A percentile compares a stretch with the other conserved stretches of the same genome.
phyloP scores from a whole-genome alignment of 177 flowering plant genomes.

The Telopea speciosissima region DNA sequence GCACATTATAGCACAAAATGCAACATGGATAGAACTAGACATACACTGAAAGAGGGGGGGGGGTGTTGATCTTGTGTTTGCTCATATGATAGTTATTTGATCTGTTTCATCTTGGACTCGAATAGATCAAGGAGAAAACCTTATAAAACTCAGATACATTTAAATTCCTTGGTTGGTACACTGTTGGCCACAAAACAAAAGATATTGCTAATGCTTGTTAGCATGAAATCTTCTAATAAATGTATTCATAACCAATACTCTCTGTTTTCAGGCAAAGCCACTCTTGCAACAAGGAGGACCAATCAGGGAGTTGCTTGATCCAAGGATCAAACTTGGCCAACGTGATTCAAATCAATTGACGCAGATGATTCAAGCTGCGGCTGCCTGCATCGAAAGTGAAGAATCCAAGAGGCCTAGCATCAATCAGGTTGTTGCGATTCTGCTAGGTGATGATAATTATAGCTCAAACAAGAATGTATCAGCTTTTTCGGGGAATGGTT shows the following conservation, averaged over 20 bases:
- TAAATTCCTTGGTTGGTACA: no score
- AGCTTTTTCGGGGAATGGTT: conserved; percentile 23
- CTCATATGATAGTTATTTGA: not conserved
- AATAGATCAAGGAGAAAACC: not conserved
- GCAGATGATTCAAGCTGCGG: conserved; percentile 47
- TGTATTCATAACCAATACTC: not conserved
- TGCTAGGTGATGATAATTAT: conserved; percentile 35
- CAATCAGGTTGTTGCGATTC: conserved; percentile 34
- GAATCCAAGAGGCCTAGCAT: conserved; percentile 52
- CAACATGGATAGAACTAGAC: not conserved
- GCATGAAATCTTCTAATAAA: not conserved
- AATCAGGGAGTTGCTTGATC: conserved; percentile 41
- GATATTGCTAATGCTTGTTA: not conserved
- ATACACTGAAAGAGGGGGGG: not conserved
- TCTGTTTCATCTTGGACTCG: no score
- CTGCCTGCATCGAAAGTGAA: conserved; percentile 47
- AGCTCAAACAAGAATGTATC: conserved; percentile 24
- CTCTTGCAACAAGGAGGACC: conserved; percentile 52
- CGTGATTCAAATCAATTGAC: conserved; percentile 30
- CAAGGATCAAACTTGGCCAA: conserved; percentile 28
- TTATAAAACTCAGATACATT: no score
- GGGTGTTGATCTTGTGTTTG: not conserved
- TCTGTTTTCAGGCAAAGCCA: conserved; percentile 67
- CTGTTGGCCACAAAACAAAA: not conserved
- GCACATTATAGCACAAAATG: not conserved